Base-by-base conservation (phyloP, 139 green algal genomes). In the Spirogloea muscicola region DNA sequence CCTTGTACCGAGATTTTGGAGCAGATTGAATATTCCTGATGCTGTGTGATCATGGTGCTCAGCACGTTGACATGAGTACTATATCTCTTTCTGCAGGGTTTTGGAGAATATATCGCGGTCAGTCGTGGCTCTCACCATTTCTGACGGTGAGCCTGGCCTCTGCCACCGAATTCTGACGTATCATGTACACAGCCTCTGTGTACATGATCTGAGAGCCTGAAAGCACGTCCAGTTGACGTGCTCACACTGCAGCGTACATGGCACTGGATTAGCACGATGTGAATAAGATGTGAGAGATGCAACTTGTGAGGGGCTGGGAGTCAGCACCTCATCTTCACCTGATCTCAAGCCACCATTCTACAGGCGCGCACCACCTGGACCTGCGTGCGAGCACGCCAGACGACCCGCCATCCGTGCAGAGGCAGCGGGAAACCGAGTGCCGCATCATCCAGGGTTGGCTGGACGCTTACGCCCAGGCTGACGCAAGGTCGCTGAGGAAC, bases 81-180 rank as follows among this genome's bases (percentile, higher is more conserved):
- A 40, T 34, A 25, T 13, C 27, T n/a, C n/a, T n/a, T n/a, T n/a
- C n/a, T n/a, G n/a, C 59, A 68, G 68, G n/a, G 73, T 80, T 52
- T 62, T 91, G 49, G 18, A 75, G 25, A 82, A 85, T 58, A 33
- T 90, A 3, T 78, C 59, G 1, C 65, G 85, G 1, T 72, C 77
- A 0, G 13, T 90, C 13, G 76, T 88, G 43, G 77, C 84, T 18
- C 61, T 90, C 21, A 46, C 83, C 51, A 91, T 91, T 42, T 75
- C 83, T 6, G 68, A 76, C 25, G 68, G 68, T 76, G 38, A 13
- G 68, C 29, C n/a, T 49, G 0, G n/a, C n/a, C n/a, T n/a, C n/a
- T n/a, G n/a, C n/a, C n/a, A n/a, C n/a, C n/a, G n/a, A n/a, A n/a
- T n/a, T n/a, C n/a, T n/a, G n/a, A n/a, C n/a, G n/a, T n/a, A n/a